A percentile compares a stretch with the other conserved stretches of the same genome.
Conservation (phyloP, 441 rosid species). For the Pelargonium citronellum region DNA sequence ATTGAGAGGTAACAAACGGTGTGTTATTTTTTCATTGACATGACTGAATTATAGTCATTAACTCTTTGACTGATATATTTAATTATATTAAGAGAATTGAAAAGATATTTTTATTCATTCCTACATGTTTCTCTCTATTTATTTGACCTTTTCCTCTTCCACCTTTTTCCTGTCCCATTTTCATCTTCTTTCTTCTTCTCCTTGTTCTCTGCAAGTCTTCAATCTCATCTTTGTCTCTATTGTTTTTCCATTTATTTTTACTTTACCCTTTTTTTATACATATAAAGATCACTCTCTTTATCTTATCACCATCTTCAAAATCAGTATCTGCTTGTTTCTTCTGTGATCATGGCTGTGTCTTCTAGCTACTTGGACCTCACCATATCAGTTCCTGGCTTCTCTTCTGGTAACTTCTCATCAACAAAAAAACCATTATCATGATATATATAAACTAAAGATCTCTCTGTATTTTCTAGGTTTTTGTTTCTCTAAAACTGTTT, state of each 20-base stretch:
- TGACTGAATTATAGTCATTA: no score
- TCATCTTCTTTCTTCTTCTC: constrained; percentile 31
- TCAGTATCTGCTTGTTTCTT: no score
- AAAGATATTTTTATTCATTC: neutral
- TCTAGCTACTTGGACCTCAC: constrained; percentile 69
- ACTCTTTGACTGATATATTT: no score
- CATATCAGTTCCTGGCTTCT: constrained; percentile 76
- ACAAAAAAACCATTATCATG: neutral
- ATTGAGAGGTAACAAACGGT: no score
- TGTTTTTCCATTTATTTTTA: constrained; percentile 6
- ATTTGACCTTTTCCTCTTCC: constrained; percentile 35
- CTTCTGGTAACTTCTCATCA: constrained; percentile 35
- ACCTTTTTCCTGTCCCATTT: constrained; percentile 20
- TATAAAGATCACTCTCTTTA: no score
- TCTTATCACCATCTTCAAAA: no score
- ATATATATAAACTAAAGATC: neutral
- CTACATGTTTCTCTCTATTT: constrained; percentile 16
- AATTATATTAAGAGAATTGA: no score
- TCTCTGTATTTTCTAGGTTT: neutral
- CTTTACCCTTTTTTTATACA: constrained; percentile 38
- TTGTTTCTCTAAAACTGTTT: no score
- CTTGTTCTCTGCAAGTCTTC: constrained; percentile 22
- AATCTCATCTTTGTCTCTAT: neutral
- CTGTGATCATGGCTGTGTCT: constrained; percentile 44
- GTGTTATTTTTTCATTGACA: no score